These are phyloP conservation scores for Salix arbutifolia DNA, from an alignment of 345 rosid genomes.

Conservation along the genomic window DNA sequence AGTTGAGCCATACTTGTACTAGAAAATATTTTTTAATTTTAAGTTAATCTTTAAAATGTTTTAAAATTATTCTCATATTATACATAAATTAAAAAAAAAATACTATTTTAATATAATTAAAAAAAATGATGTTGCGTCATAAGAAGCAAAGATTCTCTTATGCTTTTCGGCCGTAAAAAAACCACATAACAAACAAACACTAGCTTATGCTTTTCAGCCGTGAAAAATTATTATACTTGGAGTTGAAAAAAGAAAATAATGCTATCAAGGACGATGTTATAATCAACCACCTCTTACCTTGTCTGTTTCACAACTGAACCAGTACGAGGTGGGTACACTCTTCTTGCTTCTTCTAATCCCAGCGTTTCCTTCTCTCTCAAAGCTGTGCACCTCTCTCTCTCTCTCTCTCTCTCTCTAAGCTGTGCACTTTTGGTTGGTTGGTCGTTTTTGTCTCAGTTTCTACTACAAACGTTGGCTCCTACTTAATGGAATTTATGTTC, in stretches of 20 bases:
- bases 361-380: slow-evolving; percentile 10
- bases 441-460: slow-evolving; percentile 29
- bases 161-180: too few relatives aligned
- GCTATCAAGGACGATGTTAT: slow-evolving; percentile 5
- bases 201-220: too few relatives aligned
- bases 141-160: too few relatives aligned
- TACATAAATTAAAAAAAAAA: too few relatives aligned
- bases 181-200: too few relatives aligned
- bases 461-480: slow-evolving; percentile 28
- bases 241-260: not conserved
- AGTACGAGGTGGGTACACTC: slow-evolving; percentile 31
- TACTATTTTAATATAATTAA: too few relatives aligned
- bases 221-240: not conserved
- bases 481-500: slow-evolving; percentile 9
- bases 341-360: slow-evolving; percentile 26
- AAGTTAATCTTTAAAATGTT: too few relatives aligned
- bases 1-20: too few relatives aligned
- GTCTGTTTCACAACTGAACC: slow-evolving; percentile 56
- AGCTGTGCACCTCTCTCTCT: slow-evolving; percentile 11
- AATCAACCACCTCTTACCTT: slow-evolving; percentile 56
- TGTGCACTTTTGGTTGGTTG: slow-evolving; percentile 17
- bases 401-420: slow-evolving; percentile 16
- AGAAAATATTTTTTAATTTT: too few relatives aligned
- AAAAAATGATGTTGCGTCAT: too few relatives aligned
- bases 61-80: too few relatives aligned